Conservation (phyloP, 2,329 filamentous ascomycete species). For the Aspergillus caelatus region DNA sequence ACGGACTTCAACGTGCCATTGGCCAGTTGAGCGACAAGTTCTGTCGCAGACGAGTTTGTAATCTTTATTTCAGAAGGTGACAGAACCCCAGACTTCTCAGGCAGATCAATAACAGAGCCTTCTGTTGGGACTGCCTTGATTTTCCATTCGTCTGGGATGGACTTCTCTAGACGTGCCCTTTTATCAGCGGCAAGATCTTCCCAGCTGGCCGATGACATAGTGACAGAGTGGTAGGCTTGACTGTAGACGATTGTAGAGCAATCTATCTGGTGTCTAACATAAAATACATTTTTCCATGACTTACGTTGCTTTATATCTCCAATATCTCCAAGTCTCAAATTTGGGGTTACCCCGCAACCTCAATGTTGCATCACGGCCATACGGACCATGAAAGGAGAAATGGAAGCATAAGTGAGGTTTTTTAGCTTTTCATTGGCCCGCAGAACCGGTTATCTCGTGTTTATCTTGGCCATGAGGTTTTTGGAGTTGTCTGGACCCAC, state of each 20-base stretch:
- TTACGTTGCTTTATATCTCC: background rate
- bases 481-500: background rate
- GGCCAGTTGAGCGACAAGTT: constrained; percentile 5
- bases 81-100: background rate
- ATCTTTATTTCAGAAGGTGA: background rate
- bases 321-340: background rate
- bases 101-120: background rate
- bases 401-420: background rate
- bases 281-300: background rate
- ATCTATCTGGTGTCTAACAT: no score
- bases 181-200: background rate
- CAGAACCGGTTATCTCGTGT: background rate
- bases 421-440: background rate
- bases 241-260: background rate
- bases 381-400: background rate
- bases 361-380: background rate
- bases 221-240: background rate
- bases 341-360: background rate
- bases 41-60: background rate
- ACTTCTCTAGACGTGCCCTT: background rate
- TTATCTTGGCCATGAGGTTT: background rate
- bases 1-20: constrained; percentile 22
- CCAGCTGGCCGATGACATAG: background rate
- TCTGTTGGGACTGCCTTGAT: background rate
- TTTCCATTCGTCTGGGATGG: background rate